Conservation (phyloP, 2,329 filamentous ascomycete species). For the Albophoma yamanashiensis region DNA sequence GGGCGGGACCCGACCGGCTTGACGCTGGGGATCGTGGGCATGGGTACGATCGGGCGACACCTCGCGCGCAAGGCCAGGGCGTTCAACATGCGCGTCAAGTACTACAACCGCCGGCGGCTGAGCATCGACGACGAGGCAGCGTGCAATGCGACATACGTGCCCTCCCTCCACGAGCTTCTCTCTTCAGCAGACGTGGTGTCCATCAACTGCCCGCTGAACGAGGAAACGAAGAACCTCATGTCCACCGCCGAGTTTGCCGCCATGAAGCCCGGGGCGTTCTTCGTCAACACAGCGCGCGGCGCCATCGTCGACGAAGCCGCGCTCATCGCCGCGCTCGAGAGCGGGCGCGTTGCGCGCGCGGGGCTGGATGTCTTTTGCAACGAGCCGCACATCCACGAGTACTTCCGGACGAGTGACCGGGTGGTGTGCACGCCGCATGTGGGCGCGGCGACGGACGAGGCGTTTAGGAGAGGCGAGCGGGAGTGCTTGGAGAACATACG, state of each 20-base stretch:
- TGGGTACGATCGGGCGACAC: slow-evolving; percentile 35
- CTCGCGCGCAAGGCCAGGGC: slow-evolving; percentile 25
- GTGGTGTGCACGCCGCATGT: slow-evolving; percentile 33
- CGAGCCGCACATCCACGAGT: slow-evolving; percentile 30
- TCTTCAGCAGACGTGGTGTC: slow-evolving; percentile 28
- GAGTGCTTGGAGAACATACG: slow-evolving; percentile 36
- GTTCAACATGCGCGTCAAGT: slow-evolving; percentile 32
- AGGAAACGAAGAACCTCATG: slow-evolving; percentile 27
- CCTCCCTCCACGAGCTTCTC: slow-evolving; percentile 27
- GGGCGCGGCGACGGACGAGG: slow-evolving; percentile 31
- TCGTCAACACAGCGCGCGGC: slow-evolving; percentile 42
- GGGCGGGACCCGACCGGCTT: slow-evolving; percentile 30
- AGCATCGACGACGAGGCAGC: slow-evolving; percentile 20
- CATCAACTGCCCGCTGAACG: slow-evolving; percentile 28
- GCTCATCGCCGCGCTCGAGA: slow-evolving; percentile 32
- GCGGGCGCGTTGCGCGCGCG: slow-evolving; percentile 31
- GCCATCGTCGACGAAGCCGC: slow-evolving; percentile 37
- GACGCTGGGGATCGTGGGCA: slow-evolving; percentile 35
- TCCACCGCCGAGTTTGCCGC: slow-evolving; percentile 24
- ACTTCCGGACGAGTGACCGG: slow-evolving; percentile 27
- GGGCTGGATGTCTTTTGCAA: slow-evolving; percentile 37
- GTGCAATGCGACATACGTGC: slow-evolving; percentile 24
- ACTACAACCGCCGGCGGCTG: slow-evolving; percentile 29
- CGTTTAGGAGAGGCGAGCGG: slow-evolving; percentile 28
- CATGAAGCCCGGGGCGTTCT: slow-evolving; percentile 35